Evolutionary conservation across 768 basidiomycete species (phyloP).

Genomic region (Asterophora lycoperdoides): DNA sequence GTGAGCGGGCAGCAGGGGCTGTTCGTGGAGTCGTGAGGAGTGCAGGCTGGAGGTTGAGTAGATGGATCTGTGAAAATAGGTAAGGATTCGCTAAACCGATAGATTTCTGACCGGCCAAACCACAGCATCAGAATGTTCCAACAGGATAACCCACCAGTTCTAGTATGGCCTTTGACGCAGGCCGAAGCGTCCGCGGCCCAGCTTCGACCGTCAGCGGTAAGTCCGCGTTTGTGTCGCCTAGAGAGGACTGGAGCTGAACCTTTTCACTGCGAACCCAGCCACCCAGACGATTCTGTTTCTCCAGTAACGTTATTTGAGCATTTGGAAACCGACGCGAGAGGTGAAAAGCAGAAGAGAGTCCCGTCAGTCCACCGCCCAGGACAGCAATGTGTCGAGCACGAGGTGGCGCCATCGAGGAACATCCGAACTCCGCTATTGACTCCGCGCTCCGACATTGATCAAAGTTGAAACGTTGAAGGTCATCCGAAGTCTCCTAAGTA

Average conservation of each 20-base stretch:
- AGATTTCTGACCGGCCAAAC: too few relatives aligned
- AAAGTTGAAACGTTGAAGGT: too few relatives aligned
- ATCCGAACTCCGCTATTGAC: constrained; percentile 1
- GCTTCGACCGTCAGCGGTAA: constrained; percentile 66
- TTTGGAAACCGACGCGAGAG: constrained; percentile 62
- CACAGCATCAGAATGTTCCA: too few relatives aligned
- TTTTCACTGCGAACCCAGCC: constrained; percentile 81
- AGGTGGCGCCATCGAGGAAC: constrained; percentile 10
- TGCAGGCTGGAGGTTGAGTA: constrained; percentile 55
- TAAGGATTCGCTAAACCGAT: too few relatives aligned
- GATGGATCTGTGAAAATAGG: constrained; percentile 72
- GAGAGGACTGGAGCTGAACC: constrained; percentile 32
- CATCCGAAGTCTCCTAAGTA: too few relatives aligned
- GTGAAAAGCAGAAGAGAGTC: constrained; percentile 78
- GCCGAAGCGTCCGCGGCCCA: constrained; percentile 84
- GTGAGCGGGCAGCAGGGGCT: constrained; percentile 70
- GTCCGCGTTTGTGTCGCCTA: constrained; percentile 9
- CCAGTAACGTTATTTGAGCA: constrained; percentile 61
- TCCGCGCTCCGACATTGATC: too few relatives aligned
- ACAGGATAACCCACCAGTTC: constrained; percentile 59
- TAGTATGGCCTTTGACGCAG: constrained; percentile 66
- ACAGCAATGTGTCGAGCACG: constrained; percentile 57
- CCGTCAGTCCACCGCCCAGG: constrained; percentile 78
- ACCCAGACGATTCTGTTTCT: constrained; percentile 60
- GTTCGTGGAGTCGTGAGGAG: constrained; percentile 64